These are phyloP conservation scores for Quercus robur DNA, from an alignment of 306 rosid genomes.

Conservation along the genomic window DNA sequence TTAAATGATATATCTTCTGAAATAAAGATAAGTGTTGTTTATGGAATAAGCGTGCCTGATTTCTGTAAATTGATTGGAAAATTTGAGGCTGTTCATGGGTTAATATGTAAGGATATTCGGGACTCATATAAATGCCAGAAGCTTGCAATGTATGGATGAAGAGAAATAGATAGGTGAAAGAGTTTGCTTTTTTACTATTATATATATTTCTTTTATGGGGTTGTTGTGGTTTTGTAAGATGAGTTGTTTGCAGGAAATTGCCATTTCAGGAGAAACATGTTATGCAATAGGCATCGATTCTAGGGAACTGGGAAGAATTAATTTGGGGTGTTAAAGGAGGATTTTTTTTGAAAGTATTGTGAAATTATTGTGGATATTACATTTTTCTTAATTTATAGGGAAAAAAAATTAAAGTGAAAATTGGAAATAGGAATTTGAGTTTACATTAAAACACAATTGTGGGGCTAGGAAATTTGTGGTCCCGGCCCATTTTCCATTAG, in stretches of 20 bases:
- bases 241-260: slow-evolving; percentile 58
- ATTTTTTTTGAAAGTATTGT: no score
- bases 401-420: no score
- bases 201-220: not conserved
- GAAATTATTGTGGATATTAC: no score
- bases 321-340: slow-evolving; percentile 44
- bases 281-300: slow-evolving; percentile 85
- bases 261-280: slow-evolving; percentile 92
- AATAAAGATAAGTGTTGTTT: slow-evolving; percentile 67
- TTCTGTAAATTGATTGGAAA: slow-evolving; percentile 56
- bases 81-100: slow-evolving; percentile 58
- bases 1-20: slow-evolving; percentile 50
- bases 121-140: slow-evolving; percentile 65
- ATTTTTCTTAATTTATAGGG: no score
- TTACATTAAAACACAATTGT: no score
- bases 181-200: not conserved
- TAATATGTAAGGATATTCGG: slow-evolving; percentile 50
- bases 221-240: slow-evolving; percentile 5
- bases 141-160: slow-evolving; percentile 75
- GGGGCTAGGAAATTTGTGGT: no score
- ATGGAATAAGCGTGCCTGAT: slow-evolving; percentile 44
- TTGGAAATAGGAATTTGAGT: no score
- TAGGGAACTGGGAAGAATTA: slow-evolving; percentile 64
- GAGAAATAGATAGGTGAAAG: slow-evolving; percentile 59
- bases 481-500: no score